Base-by-base conservation (phyloP, 1,284 basidiomycete genomes). In the Ustilago trichophora region DNA sequence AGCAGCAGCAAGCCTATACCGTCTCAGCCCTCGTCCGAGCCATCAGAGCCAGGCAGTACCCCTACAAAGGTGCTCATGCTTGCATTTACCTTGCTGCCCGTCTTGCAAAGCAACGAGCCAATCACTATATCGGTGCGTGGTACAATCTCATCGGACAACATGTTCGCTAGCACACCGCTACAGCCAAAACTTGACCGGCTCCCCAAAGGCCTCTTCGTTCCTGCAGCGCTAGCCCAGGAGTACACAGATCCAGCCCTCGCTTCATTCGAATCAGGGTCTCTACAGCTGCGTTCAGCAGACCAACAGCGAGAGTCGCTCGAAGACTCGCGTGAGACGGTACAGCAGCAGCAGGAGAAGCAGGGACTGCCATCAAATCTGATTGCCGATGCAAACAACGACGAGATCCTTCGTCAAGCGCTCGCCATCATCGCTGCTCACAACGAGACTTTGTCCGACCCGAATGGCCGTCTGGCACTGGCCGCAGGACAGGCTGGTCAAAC, bases 381-480 rank as follows among this genome's bases (percentile, higher is more conserved):
- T 8, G 21, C 38, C 19, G 46, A 21, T 13, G 25, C 35, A n/a
- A 33, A 34, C 10, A 43, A 34, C 7, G 59, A 47, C 1, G 53
- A 56, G 37, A 25, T 56, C 24, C 38, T 63, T 16, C 43, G 53
- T 3, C 48, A 53, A 32, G 60, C 60, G 18, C 60, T 64, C 12
- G 60, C 53, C 2, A 48, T 64, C 40, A 64, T 64, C 18, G 44
- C 49, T 22, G 60, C 60, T 8, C 54, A 64, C 41, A 49, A 57
- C 31, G 53, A 51, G 22, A 36, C 48, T 1, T 24, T 51, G 34
- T 25, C 33, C 2, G 26, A 47, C 22, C n/a, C 29, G 3, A 27
- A 27, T 5, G 33, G 26, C 9, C 7, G 8, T 15, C 18, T 36
- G 7, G 13, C 16, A 18, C 34, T 13, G 12, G 16, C 34, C 19